Evolutionary conservation across 306 rosid genomes (phyloP), one percentile per base, ranked within the genome.

Genomic region (Rubus parviflorus): DNA sequence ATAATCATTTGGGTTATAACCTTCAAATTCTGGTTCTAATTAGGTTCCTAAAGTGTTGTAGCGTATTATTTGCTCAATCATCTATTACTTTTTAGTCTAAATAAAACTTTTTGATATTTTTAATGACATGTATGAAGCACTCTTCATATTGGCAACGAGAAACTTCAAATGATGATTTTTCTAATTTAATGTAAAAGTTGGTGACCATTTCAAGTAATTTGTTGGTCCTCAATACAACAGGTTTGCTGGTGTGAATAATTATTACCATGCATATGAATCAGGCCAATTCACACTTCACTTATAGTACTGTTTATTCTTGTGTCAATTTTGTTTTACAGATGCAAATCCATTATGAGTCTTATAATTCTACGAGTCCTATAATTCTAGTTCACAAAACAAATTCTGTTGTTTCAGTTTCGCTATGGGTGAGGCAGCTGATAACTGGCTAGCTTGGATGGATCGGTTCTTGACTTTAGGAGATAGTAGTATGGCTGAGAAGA

Each of bases 401-500:
- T 37, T 80, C 56, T 82, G 58, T 42, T 77, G 13, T 75, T 75
- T 48, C 89, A 94, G 98, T 79, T 78, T 61, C 8, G 64, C 92
- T 0, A 23, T 11, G 16, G 42, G 92, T 75, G 79, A 4, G 61
- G 91, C 98, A 56, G 92, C 93, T 66, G 89, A 89, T 11, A 63
- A 88, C 83, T 94, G 93, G 96, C 19, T 77, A 56, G 90, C 97
- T 47, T 70, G 86, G 48, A 90, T 94, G 94, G 98, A 92, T 76
- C 86, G 85, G 7, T 64, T 83, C 13, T 81, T 91, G 47, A 82
- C 75, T 0, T 56, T 90, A 54, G 83, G 85, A 40, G 83, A 81
- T 45, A 77, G 67, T 30, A 3, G 54, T 35, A 43, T 9, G 7
- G 83, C 54, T 6, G 92, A 90, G 73, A 82, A 47, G 80, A 71